These are phyloP conservation scores for Hylodesmum podocarpum DNA, from an alignment of 306 rosid genomes.

Conservation along the genomic window DNA sequence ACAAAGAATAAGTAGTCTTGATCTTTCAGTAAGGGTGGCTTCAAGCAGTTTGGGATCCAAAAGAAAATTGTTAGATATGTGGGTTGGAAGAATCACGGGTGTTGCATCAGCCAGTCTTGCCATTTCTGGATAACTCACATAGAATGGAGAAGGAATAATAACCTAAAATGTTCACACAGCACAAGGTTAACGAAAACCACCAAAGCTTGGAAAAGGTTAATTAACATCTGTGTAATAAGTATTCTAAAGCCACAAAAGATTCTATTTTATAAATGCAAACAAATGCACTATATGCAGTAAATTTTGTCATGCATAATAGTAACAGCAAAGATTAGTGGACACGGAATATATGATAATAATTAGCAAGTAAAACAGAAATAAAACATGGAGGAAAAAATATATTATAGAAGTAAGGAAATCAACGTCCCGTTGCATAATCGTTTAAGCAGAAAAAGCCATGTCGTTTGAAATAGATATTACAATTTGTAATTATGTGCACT, in stretches of 20 bases:
- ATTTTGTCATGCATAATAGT: too few species aligned
- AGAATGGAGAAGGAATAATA: constrained; percentile 83
- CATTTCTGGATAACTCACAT: constrained; percentile 91
- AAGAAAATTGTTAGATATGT: constrained; percentile 63
- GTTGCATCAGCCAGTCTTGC: constrained; percentile 88
- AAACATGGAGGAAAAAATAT: too few species aligned
- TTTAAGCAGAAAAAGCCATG: too few species aligned
- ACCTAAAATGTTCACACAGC: constrained; percentile 55
- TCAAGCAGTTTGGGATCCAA: constrained; percentile 75
- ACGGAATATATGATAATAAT: too few species aligned
- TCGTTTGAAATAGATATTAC: too few species aligned
- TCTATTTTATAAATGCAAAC: background rate
- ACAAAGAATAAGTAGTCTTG: constrained; percentile 77
- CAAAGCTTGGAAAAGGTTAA: background rate
- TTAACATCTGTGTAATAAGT: background rate
- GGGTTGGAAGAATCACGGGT: constrained; percentile 72
- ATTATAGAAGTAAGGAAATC: too few species aligned
- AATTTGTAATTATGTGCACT: too few species aligned
- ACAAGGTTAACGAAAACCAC: background rate
- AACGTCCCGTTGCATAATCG: too few species aligned
- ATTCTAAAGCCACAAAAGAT: background rate
- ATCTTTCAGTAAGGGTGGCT: constrained; percentile 64
- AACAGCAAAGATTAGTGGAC: too few species aligned
- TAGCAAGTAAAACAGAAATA: too few species aligned
- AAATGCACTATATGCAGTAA: too few species aligned